Base-by-base conservation (phyloP, 2,329 filamentous ascomycete species). In the Epichloe sylvatica region DNA sequence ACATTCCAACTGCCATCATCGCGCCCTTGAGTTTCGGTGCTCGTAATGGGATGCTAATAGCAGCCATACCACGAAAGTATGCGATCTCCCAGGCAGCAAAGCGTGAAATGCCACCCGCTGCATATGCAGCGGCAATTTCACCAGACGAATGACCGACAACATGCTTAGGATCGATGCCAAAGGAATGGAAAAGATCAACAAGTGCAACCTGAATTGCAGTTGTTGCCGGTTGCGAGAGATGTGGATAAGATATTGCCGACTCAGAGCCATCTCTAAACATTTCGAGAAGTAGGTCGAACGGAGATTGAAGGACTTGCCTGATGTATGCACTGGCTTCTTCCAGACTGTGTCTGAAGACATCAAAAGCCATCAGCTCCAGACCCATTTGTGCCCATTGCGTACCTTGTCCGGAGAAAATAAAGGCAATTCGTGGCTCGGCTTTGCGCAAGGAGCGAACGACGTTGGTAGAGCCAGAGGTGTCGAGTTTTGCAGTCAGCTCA, bases 111-210 rank as follows among this genome's bases (percentile, higher is more conserved):
- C 61, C 60, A 0, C 62, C 65, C 0, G 59, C 60, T 8, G 70
- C 67, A 49, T 67, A 70, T 1, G 71, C 69, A 6, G 70, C 71
- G 1, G 70, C 70, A 34, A 73, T 67, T 49, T 74, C 71, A 2
- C 71, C 71, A 1, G 70, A 73, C 0, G 70, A 73, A 52, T 74
- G 71, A 0, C 71, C 70, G 7, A 72, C 59, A 3, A 71, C 67
- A 17, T 60, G 55, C 5, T 51, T 52, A 2, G 69, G 66, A 1
- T 42, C 46, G 34, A 71, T 56, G 9, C 55, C 58, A 13, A 67
- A 60, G 3, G 63, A 61, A 8, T 49, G 47, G 4, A 72, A 54
- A 4, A 72, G 59, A 36, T 72, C 68, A 2, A 72, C 62, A 2
- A 71, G 58, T 3, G 69, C 70, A 25, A 72, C 55, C 38, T 72